phyloP scores from a whole-genome alignment of 2,329 filamentous ascomycete species.

The Verticillium isaacii region DNA sequence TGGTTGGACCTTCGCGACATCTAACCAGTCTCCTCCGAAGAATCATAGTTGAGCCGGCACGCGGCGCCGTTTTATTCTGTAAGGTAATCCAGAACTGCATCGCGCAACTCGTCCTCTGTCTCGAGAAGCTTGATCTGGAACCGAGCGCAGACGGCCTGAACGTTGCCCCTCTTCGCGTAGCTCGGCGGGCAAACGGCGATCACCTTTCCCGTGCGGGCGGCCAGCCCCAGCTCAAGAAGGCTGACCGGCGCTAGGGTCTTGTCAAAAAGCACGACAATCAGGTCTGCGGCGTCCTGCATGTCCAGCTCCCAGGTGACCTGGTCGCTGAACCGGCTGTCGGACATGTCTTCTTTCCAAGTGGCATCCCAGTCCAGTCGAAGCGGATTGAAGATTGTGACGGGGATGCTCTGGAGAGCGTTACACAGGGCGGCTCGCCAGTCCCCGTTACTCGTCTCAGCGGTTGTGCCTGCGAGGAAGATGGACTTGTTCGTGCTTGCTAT shows the following conservation, averaged over 20 bases:
- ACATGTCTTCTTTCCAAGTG: conserved; percentile 44
- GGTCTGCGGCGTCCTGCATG: conserved; percentile 44
- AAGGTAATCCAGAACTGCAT: conserved; percentile 27
- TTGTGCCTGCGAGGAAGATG: conserved; percentile 57
- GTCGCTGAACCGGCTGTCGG: conserved; percentile 38
- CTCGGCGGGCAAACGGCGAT: conserved; percentile 43
- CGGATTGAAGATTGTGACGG: conserved; percentile 55
- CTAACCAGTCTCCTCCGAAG: not conserved
- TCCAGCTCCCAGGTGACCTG: conserved; percentile 61
- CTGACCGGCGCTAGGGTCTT: conserved; percentile 50
- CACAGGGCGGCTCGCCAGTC: conserved; percentile 49
- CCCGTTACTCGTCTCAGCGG: conserved; percentile 30
- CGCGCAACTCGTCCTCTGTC: conserved; percentile 33
- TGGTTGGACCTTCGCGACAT: not conserved
- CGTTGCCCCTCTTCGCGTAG: conserved; percentile 59
- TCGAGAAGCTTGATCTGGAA: conserved; percentile 40
- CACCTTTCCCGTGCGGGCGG: conserved; percentile 34
- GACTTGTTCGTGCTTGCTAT: conserved; percentile 16
- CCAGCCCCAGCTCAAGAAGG: conserved; percentile 57
- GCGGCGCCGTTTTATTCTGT: not conserved
- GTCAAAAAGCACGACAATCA: conserved; percentile 55
- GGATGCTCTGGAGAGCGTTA: conserved; percentile 31
- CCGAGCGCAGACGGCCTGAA: conserved; percentile 49
- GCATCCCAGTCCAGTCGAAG: conserved; percentile 51
- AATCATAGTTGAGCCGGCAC: no score